phyloP scores from a whole-genome alignment of 1,284 basidiomycete genomes.

The Ustilago tritici region DNA sequence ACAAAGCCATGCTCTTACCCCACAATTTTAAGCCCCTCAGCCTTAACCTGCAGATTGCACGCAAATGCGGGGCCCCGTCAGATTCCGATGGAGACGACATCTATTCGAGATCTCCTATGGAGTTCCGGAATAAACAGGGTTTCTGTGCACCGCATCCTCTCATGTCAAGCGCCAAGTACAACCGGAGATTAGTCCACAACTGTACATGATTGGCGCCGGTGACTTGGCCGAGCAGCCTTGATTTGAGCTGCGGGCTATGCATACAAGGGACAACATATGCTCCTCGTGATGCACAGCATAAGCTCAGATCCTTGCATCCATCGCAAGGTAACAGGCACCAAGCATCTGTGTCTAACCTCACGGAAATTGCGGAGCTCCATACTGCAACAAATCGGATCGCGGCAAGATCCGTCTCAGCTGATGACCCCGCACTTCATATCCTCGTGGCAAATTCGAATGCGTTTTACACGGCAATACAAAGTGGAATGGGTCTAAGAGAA shows the following conservation, averaged over 20 bases:
- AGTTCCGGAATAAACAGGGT: slow-evolving; percentile 14
- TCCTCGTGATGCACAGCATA: not conserved
- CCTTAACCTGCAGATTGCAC: slow-evolving; percentile 1
- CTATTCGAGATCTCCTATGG: not conserved
- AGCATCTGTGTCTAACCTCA: not conserved
- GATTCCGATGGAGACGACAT: not conserved
- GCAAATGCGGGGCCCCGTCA: slow-evolving; percentile 14
- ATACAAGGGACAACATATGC: slow-evolving; percentile 8
- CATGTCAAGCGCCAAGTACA: not conserved
- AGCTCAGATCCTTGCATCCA: not conserved
- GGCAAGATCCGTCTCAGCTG: not conserved
- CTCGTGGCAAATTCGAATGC: not conserved
- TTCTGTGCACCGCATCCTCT: slow-evolving; percentile 1
- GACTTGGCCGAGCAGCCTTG: not conserved
- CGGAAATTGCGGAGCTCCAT: not conserved
- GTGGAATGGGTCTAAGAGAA: too few relatives aligned
- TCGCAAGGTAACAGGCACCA: slow-evolving; percentile 1
- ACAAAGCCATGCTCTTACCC: not conserved
- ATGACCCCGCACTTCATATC: not conserved
- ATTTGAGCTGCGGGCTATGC: slow-evolving; percentile 1
- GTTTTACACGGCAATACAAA: too few relatives aligned
- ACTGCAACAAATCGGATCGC: not conserved
- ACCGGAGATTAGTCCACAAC: not conserved
- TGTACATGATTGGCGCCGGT: not conserved
- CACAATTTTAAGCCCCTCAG: not conserved